These are phyloP conservation scores for Zygnema circumcarinatum DNA, from an alignment of 139 green algal species.

Conservation along the genomic window DNA sequence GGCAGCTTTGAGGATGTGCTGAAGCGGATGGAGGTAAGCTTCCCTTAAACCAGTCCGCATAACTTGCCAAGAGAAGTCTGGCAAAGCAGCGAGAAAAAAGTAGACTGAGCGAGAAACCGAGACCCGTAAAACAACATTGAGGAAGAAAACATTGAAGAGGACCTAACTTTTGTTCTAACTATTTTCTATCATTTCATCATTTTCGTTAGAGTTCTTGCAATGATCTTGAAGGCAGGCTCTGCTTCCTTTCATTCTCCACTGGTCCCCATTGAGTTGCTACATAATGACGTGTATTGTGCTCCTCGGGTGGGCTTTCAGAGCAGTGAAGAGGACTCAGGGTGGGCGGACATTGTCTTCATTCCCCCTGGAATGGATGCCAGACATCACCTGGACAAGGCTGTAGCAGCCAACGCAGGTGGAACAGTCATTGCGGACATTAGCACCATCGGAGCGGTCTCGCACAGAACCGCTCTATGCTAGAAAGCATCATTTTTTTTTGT, in stretches of 20 bases:
- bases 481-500: too few species aligned
- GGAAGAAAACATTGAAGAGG: background rate
- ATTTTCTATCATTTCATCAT: background rate
- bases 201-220: background rate
- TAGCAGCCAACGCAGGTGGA: background rate
- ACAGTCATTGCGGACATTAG: slow-evolving; percentile 8
- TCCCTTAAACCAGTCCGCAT: too few species aligned
- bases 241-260: too few species aligned
- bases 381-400: background rate
- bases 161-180: background rate
- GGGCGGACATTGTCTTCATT: slow-evolving; percentile 49
- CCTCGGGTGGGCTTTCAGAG: slow-evolving; percentile 17
- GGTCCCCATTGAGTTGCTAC: too few species aligned
- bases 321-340: slow-evolving; percentile 47
- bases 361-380: slow-evolving; percentile 38
- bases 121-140: background rate
- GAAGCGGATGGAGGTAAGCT: slow-evolving; percentile 51
- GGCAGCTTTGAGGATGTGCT: slow-evolving; percentile 58
- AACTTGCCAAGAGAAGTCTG: too few species aligned
- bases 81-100: too few species aligned
- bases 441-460: background rate
- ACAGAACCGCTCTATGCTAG: background rate
- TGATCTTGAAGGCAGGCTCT: too few species aligned
- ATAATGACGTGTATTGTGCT: too few species aligned
- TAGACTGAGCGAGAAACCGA: too few species aligned